Evolutionary conservation across 2,329 filamentous ascomycete genomes (phyloP).

Genomic region (Clathrospora elynae): DNA sequence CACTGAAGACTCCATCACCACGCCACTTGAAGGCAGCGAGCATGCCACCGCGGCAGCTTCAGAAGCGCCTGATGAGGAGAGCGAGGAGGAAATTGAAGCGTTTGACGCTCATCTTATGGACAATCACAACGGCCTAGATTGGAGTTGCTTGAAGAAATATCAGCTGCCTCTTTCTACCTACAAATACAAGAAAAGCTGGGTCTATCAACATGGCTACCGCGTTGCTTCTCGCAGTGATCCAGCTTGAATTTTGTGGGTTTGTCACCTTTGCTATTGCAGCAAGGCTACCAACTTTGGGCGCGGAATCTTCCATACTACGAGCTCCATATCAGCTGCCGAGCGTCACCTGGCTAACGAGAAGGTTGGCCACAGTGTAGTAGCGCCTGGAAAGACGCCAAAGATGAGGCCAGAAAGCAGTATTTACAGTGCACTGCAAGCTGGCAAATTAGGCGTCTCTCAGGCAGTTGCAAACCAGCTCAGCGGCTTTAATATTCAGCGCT

Average conservation of each 20-base stretch:
- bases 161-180: not conserved
- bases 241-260: not conserved
- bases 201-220: conserved; percentile 4
- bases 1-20: conserved; percentile 1
- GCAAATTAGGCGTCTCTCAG: no score
- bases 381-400: no score
- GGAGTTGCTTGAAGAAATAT: conserved; percentile 5
- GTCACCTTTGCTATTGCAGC: not conserved
- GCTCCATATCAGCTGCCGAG: not conserved
- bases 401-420: no score
- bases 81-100: not conserved
- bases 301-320: not conserved
- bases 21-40: conserved; percentile 3
- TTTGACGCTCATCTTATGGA: conserved; percentile 1
- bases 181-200: conserved; percentile 7
- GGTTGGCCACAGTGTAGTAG: not conserved
- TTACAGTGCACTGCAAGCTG: no score
- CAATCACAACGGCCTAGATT: conserved; percentile 3
- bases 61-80: not conserved
- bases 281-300: not conserved
- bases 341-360: not conserved
- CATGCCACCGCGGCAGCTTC: conserved; percentile 1
- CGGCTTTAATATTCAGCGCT: conserved; percentile 3
- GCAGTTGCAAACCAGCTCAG: conserved; percentile 6
- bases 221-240: not conserved